phyloP scores from a whole-genome alignment of 2,329 filamentous ascomycete genomes.

The Fonsecaea monophora region DNA sequence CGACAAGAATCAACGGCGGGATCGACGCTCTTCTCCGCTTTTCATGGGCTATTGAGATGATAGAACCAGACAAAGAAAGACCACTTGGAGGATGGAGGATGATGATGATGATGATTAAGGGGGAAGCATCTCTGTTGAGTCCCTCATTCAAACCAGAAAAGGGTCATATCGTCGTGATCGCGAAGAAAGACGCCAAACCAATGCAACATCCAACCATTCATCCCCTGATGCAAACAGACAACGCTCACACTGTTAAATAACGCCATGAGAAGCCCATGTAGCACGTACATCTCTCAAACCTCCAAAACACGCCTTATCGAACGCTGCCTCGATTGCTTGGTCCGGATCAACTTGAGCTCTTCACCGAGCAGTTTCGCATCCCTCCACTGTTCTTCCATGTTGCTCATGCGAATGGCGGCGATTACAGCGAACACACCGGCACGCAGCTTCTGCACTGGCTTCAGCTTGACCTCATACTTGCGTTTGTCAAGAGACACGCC shows the following conservation, averaged over 20 bases:
- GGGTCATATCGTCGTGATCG: constrained; percentile 15
- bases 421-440: constrained; percentile 52
- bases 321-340: constrained; percentile 25
- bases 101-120: not conserved
- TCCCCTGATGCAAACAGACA: not conserved
- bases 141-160: not conserved
- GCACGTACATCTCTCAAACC: constrained; percentile 6
- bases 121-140: not conserved
- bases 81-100: not conserved
- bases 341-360: constrained; percentile 44
- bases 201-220: not conserved
- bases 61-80: not conserved
- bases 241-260: not conserved
- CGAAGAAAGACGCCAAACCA: not conserved
- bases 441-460: constrained; percentile 51
- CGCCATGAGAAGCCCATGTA: not conserved
- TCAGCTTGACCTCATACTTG: constrained; percentile 41
- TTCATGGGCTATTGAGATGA: not conserved
- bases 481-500: constrained; percentile 63
- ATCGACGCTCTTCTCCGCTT: constrained; percentile 6
- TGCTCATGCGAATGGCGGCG: constrained; percentile 55
- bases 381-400: constrained; percentile 54
- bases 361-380: constrained; percentile 53
- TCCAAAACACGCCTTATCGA: constrained; percentile 26
- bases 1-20: not conserved